Evolutionary conservation across 192 early-diverging fungal species (phyloP), one percentile per base, ranked within the genome.

Genomic region (Oehlia diaphana): DNA sequence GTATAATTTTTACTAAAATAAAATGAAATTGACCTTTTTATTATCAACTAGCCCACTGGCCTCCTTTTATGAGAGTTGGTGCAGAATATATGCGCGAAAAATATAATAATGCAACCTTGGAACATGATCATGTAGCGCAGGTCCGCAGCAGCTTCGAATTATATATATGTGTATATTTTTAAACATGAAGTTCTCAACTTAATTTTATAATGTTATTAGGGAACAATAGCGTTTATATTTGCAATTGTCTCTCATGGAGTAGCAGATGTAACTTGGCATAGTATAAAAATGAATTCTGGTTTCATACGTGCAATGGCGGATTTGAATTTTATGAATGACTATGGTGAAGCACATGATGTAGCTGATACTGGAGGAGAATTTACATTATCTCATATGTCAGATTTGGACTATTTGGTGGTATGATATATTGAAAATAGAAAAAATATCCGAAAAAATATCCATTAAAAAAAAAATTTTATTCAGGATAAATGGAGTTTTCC

Each of bases 301-400:
- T 93, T 94, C 75, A 91, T 92, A 26, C 68, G 81, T 37, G 85
- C 82, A 28, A 83, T 93, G 74, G 83, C 89, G 10, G 67, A 86
- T 10, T 80, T 83, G 7, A 83, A 90, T 74, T 91, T 89, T 73
- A 77, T 83, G 26, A 90, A 84, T 3, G 74, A 86, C 53, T 89
- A 78, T 69, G 26, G 16, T 0, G 80, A 83, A 37, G 91, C 89
- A 0, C 93, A 94, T 77, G 70, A 71, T 2, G 84, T 84, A 0
- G 91, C 93, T 2, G 93, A 94, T 77, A 81, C 85, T 9, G 92
- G 92, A 5, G 90, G 88, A 35, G 93, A 94, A 72, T 91, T 92
- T 53, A 86, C 87, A 10, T 72, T 94, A 63, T 63, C 62, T 44
- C 74, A 76, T 64, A 64, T 76, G 74, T 7, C 62, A 12, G 23